These are phyloP conservation scores for Pleurotus giganteus DNA, from an alignment of 768 basidiomycete species.

Conservation along the genomic window DNA sequence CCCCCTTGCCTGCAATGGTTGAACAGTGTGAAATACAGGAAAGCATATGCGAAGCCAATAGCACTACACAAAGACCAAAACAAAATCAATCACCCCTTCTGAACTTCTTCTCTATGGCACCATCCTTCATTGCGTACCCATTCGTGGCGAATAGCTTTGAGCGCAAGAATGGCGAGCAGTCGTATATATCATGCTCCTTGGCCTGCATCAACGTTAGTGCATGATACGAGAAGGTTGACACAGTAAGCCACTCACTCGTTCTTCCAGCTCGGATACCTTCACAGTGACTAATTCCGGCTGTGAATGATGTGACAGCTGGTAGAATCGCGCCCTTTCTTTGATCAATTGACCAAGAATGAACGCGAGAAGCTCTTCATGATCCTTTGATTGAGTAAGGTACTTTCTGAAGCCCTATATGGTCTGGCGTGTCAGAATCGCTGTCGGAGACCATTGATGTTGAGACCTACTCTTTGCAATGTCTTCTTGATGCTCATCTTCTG, in stretches of 20 bases:
- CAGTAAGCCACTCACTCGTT: slow-evolving; percentile 63
- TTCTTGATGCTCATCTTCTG: slow-evolving; percentile 99
- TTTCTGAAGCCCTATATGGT: slow-evolving; percentile 84
- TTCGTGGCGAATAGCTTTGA: slow-evolving; percentile 86
- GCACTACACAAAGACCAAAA: slow-evolving; percentile 14
- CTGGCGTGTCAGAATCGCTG: slow-evolving; percentile 5
- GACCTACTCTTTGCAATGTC: slow-evolving; percentile 86
- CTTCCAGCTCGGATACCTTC: slow-evolving; percentile 81
- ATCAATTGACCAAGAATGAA: slow-evolving; percentile 93
- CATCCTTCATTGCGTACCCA: slow-evolving; percentile 75
- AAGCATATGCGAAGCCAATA: slow-evolving; percentile 18
- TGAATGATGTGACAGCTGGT: slow-evolving; percentile 73
- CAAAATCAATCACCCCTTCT: slow-evolving; percentile 25
- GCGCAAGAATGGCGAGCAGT: slow-evolving; percentile 79
- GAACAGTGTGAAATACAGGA: background rate
- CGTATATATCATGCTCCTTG: slow-evolving; percentile 96
- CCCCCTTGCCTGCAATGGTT: slow-evolving; percentile 10
- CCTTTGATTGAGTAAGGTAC: slow-evolving; percentile 92
- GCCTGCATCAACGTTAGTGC: slow-evolving; percentile 48
- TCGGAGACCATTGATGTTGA: background rate
- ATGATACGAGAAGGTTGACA: background rate
- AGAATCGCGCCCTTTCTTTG: slow-evolving; percentile 87
- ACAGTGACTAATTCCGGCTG: slow-evolving; percentile 78
- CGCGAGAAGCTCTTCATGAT: slow-evolving; percentile 92
- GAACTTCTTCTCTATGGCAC: slow-evolving; percentile 76